Evolutionary conservation across 345 rosid species (phyloP).

Genomic region (Carallia brachiata): DNA sequence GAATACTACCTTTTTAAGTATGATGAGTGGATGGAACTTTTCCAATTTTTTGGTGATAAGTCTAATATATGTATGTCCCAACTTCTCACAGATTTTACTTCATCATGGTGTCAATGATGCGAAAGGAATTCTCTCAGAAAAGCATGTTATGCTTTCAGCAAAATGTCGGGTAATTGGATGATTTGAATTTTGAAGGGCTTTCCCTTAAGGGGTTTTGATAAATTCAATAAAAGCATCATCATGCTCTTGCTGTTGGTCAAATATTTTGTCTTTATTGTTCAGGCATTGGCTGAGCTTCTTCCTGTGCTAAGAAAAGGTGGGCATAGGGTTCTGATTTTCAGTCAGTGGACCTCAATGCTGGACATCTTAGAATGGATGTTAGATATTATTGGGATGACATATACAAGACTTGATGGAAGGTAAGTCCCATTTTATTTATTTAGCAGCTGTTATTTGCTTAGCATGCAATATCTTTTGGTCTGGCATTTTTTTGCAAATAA

Average conservation of each 20-base stretch:
- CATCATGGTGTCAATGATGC: constrained; percentile 48
- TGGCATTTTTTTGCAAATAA: background rate
- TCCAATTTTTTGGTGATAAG: background rate
- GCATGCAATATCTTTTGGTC: background rate
- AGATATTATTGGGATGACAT: constrained; percentile 85
- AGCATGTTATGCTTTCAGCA: constrained; percentile 88
- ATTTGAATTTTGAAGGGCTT: constrained; percentile 1
- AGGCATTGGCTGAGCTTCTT: constrained; percentile 83
- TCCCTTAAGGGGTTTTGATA: background rate
- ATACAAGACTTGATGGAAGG: constrained; percentile 95
- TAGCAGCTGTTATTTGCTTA: background rate
- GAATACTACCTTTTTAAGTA: background rate
- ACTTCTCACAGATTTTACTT: constrained; percentile 61
- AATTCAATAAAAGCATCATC: background rate
- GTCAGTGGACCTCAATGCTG: constrained; percentile 99
- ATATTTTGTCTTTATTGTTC: constrained; percentile 12
- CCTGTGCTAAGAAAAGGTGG: constrained; percentile 65
- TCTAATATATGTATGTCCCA: constrained; percentile 3
- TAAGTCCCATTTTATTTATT: constrained; percentile 12
- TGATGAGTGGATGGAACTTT: background rate
- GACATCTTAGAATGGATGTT: constrained; percentile 95
- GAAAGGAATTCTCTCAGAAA: constrained; percentile 71
- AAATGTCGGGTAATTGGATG: constrained; percentile 64
- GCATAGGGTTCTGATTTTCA: constrained; percentile 83
- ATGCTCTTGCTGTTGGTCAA: background rate